These are phyloP conservation scores for Climacium dendroides DNA, from an alignment of 225 moss, liverwort and hornwort species.

Conservation along the genomic window DNA sequence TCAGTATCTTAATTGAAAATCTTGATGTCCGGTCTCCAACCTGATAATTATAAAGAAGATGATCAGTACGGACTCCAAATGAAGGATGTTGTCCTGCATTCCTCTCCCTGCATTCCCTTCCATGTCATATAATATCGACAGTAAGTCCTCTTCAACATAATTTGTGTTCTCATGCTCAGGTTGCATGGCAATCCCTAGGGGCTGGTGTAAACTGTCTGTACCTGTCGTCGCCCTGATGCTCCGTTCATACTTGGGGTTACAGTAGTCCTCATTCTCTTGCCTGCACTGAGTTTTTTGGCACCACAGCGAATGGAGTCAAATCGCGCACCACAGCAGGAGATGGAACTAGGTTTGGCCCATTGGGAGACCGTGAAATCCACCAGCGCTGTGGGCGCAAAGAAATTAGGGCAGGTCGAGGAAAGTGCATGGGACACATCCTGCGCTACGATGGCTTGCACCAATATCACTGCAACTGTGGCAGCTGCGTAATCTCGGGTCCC, in stretches of 20 bases:
- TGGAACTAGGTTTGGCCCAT: neutral
- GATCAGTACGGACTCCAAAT: neutral
- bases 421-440: constrained; percentile 28
- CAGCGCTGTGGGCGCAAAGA: neutral
- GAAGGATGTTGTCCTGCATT: neutral
- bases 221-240: constrained; percentile 9
- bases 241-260: neutral
- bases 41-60: neutral
- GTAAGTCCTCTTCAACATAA: neutral
- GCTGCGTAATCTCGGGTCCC: neutral
- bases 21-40: neutral
- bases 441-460: constrained; percentile 11
- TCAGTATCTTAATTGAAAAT: neutral
- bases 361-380: neutral
- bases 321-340: neutral
- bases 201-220: neutral
- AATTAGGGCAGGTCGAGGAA: neutral
- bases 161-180: neutral
- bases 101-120: neutral
- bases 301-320: neutral
- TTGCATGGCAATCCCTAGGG: neutral
- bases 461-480: neutral
- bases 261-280: neutral
- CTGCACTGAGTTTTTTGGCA: neutral
- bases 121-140: neutral